A percentile compares a stretch with the other conserved stretches of the same genome.
Conservation (phyloP, 495 filamentous ascomycete species). For the Staphylotrichum tortipilum region DNA sequence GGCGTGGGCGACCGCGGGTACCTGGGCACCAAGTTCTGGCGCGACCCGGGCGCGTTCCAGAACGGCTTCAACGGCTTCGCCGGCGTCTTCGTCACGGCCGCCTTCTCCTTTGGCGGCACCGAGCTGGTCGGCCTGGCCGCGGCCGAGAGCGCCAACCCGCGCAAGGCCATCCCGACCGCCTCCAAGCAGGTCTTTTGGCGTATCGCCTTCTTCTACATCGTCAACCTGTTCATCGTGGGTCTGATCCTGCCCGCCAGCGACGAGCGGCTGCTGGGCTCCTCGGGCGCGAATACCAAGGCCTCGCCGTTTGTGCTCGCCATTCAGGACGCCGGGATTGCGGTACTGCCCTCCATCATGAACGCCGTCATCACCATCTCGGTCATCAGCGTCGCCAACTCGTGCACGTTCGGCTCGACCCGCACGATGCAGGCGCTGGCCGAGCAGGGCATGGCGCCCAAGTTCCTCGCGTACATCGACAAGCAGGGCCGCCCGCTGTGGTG, state of each 20-base stretch:
- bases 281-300: slow-evolving; percentile 36
- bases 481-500: slow-evolving; percentile 48
- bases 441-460: slow-evolving; percentile 49
- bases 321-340: slow-evolving; percentile 53
- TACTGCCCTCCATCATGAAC: slow-evolving; percentile 63
- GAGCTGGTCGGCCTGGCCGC: slow-evolving; percentile 69
- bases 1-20: slow-evolving; percentile 59
- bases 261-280: slow-evolving; percentile 35
- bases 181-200: slow-evolving; percentile 78
- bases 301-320: slow-evolving; percentile 66
- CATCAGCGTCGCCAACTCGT: slow-evolving; percentile 54
- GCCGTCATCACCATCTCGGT: slow-evolving; percentile 56
- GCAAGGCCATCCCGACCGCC: slow-evolving; percentile 67
- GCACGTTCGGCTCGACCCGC: slow-evolving; percentile 53
- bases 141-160: slow-evolving; percentile 70
- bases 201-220: slow-evolving; percentile 74
- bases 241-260: slow-evolving; percentile 39
- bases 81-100: slow-evolving; percentile 56
- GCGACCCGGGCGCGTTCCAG: slow-evolving; percentile 53
- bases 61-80: slow-evolving; percentile 64
- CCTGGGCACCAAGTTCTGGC: slow-evolving; percentile 48
- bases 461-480: slow-evolving; percentile 49
- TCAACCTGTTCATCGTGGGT: slow-evolving; percentile 53
- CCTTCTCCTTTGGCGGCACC: slow-evolving; percentile 62
- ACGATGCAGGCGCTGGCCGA: slow-evolving; percentile 54